Evolutionary conservation across 2,329 filamentous ascomycete genomes (phyloP), one percentile per base, ranked within the genome.

Genomic region (Sarocladium kiliense): DNA sequence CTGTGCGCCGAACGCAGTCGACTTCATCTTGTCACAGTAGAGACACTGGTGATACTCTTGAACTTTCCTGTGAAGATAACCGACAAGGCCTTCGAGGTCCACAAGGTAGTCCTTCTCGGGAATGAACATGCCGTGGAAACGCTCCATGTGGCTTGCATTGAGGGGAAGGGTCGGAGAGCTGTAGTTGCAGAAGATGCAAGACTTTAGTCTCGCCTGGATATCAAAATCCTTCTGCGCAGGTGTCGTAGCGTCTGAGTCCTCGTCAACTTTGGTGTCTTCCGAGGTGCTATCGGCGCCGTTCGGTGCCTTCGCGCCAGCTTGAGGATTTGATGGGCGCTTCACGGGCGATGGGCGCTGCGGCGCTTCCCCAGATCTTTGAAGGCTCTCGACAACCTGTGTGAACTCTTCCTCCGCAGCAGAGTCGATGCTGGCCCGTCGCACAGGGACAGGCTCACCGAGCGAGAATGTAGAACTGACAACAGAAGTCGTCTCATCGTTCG

Each of bases 111-210:
- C 76, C 71, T 85, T 88, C 69, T 99, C 94, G 0, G 94, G 94
- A 58, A 99, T 87, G 71, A 97, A 97, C 85, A 97, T 91, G 75
- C 93, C 91, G 68, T 99, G 94, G 64, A 87, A 86, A 58, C 89
- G 88, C 67, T 88, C 86, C 94, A 99, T 99, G 68, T 99, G 94
- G 39, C 84, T 76, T 32, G 91, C 77, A 65, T 92, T 97, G 30
- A 92, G 76, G n/a, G 83, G 73, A 5, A 91, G 74, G 12, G 83
- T 88, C 1, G 89, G 84, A 0, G 91, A 95, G 51, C 87, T 78
- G 65, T 89, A 88, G 70, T 94, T 95, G 79, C 94, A 99, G 78
- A 99, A 97, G 16, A 99, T 77, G 68, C 94, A 99, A 7, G 77
- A 70, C 68, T 73, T 69, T 64, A 81, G 63, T 36, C 82, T 68